Evolutionary conservation across 768 basidiomycete genomes (phyloP).

Genomic region (Hypholoma sublateritium): DNA sequence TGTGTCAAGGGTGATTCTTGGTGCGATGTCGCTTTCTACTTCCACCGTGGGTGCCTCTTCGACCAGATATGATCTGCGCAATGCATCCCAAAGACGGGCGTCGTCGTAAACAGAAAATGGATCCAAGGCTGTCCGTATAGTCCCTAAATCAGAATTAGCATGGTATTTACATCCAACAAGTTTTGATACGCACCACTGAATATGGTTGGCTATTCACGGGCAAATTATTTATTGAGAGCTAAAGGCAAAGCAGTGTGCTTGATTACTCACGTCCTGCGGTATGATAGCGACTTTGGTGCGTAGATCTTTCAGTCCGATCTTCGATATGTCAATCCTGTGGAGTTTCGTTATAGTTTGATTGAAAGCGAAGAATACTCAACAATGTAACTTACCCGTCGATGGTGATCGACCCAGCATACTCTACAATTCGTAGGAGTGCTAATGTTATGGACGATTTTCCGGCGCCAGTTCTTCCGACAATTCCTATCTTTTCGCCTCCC

Average conservation of each 20-base stretch:
- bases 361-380: neutral
- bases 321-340: constrained; percentile 60
- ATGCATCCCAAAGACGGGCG: constrained; percentile 68
- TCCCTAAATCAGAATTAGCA: constrained; percentile 38
- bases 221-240: neutral
- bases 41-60: constrained; percentile 29
- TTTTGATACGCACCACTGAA: constrained; percentile 44
- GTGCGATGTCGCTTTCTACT: neutral
- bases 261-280: constrained; percentile 50
- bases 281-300: constrained; percentile 62
- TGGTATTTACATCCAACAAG: neutral
- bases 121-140: constrained; percentile 57
- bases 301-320: constrained; percentile 64
- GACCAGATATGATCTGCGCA: constrained; percentile 55
- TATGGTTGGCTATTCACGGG: constrained; percentile 42
- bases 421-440: constrained; percentile 68
- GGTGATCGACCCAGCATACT: constrained; percentile 60
- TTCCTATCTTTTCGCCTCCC: constrained; percentile 75
- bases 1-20: constrained; percentile 66
- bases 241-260: neutral
- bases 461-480: constrained; percentile 66
- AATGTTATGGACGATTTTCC: constrained; percentile 66
- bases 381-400: constrained; percentile 54
- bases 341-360: neutral
- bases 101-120: constrained; percentile 64